Evolutionary conservation across 2,329 filamentous ascomycete species (phyloP).

Genomic region (Colletotrichum caudatum): DNA sequence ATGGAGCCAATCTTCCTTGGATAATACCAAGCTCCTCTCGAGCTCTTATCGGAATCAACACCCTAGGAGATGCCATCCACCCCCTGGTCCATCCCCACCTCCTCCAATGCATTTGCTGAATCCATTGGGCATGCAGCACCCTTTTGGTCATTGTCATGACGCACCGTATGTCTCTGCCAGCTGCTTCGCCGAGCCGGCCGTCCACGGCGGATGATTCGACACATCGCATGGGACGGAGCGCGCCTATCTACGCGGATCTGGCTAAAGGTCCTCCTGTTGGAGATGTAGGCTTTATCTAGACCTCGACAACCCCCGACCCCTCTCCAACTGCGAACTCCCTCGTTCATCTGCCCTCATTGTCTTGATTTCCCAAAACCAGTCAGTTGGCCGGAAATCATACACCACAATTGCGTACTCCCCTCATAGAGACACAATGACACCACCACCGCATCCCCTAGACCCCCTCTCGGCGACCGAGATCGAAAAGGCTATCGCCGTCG

Average conservation of each 20-base stretch:
- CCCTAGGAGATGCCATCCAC: background rate
- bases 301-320: background rate
- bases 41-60: conserved; percentile 21
- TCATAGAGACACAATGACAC: conserved; percentile 22
- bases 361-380: background rate
- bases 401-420: conserved; percentile 1
- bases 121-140: background rate
- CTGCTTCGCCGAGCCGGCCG: conserved; percentile 16
- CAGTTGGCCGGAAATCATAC: background rate
- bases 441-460: conserved; percentile 75
- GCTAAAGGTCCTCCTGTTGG: conserved; percentile 1
- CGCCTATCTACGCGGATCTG: conserved; percentile 25
- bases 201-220: conserved; percentile 19
- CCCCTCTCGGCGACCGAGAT: conserved; percentile 81
- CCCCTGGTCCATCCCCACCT: conserved; percentile 10
- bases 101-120: conserved; percentile 19
- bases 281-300: conserved; percentile 33
- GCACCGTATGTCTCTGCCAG: conserved; percentile 3
- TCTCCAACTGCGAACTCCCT: background rate
- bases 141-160: conserved; percentile 34
- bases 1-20: conserved; percentile 8
- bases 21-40: background rate
- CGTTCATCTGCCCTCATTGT: background rate
- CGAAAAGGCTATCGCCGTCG: conserved; percentile 73
- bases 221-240: conserved; percentile 14